Base-by-base conservation (phyloP, 2,329 filamentous ascomycete species). In the Monilinia aucupariae region DNA sequence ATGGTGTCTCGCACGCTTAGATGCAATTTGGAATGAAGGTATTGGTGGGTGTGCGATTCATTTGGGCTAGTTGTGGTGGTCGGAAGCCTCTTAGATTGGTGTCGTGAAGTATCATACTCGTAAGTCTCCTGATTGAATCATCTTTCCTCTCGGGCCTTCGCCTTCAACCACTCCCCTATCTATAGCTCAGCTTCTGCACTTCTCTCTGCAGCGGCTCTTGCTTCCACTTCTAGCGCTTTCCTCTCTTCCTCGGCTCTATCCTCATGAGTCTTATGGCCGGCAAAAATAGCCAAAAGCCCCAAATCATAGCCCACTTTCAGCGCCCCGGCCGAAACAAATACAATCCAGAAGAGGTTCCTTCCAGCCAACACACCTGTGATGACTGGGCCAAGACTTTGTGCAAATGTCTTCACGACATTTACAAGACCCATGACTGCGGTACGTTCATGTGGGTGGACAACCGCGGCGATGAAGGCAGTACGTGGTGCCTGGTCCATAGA, bases 401-500 rank as follows among this genome's bases (percentile, higher is more conserved):
- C 79, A 7, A 80, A 76, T 0, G 87, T 91, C 74, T 89, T 90
- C 34, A 87, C 82, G 0, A 88, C 83, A 66, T 90, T 90, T 4
- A 89, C 79, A 0, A 86, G 77, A 0, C 88, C 89, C 82, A 91
- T 86, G 13, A 90, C 82, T 0, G 86, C 85, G 0, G 88, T 91
- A 1, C 89, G 81, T 73, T 91, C 88, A 2, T 79, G 77, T 0
- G 87, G 81, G 12, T 83, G 80, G 3, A 91, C 79, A 0, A 85
- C 81, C 1, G 85, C 83, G 0, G 88, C 83, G 2, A 91, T 74
- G 71, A 91, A 91, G 0, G 88, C 88, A 3, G 83, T 81, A 10
- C 88, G 81, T 0, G 89, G 89, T 0, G 86, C 88, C 27, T 83
- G 81, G 68, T 91, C 88, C 88, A 91, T 91, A 55, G 79, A 85